phyloP scores from a whole-genome alignment of 163 green algal genomes.

The Scenedesmus sp. region DNA sequence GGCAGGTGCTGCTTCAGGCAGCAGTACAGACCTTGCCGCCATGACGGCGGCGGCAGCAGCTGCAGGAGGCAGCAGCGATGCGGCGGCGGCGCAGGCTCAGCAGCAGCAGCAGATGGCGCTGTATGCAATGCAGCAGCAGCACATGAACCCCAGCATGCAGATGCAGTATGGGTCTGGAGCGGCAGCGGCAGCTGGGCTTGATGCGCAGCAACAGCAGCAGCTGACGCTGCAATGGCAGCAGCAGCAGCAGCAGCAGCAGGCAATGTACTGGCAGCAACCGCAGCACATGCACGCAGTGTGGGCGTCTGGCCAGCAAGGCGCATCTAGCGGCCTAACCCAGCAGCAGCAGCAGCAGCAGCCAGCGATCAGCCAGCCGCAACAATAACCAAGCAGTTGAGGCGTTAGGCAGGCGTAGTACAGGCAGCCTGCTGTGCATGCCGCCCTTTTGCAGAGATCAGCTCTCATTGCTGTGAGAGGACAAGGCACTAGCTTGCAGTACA shows the following conservation, averaged over 20 bases:
- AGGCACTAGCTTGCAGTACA: no score
- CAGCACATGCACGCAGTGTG: neutral
- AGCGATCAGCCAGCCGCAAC: neutral
- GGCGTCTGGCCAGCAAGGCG: neutral
- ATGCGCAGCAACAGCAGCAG: constrained; percentile 16
- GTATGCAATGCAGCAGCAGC: constrained; percentile 11
- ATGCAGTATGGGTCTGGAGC: neutral
- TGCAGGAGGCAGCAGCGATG: neutral
- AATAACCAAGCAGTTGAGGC: neutral
- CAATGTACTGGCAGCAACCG: neutral
- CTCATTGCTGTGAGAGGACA: no score
- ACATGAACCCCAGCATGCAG: neutral
- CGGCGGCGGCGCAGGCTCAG: constrained; percentile 15
- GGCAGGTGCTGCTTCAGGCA: neutral
- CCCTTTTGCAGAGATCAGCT: no score
- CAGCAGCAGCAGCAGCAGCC: neutral
- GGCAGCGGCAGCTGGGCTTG: neutral
- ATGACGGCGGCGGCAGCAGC: neutral
- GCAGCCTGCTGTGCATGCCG: neutral
- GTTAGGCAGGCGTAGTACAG: neutral
- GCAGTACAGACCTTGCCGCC: neutral
- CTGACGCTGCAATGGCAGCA: neutral
- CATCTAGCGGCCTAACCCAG: neutral
- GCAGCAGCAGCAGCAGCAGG: neutral
- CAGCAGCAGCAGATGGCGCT: constrained; percentile 5